Conservation (phyloP, 768 basidiomycete species). For the Termitomyces sp. region DNA sequence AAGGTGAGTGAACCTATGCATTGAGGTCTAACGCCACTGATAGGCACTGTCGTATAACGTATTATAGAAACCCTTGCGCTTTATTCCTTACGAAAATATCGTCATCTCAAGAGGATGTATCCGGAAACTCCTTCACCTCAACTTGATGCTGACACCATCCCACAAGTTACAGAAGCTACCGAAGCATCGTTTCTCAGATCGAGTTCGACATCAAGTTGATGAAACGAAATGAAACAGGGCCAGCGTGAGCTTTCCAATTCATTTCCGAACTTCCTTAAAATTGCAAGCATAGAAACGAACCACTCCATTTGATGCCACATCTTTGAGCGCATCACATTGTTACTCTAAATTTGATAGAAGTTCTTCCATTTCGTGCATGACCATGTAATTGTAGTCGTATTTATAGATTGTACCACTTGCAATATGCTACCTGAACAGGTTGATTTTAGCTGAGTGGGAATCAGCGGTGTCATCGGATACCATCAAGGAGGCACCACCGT, state of each 20-base stretch:
- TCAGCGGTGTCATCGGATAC: neutral
- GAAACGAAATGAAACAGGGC: neutral
- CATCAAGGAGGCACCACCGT: neutral
- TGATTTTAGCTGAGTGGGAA: neutral
- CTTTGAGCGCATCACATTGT: neutral
- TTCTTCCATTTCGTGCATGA: neutral
- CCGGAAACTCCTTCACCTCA: conserved; percentile 26
- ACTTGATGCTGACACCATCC: conserved; percentile 12
- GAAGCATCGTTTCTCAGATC: conserved; percentile 10
- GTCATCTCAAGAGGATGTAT: conserved; percentile 75
- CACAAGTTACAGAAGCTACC: conserved; percentile 10
- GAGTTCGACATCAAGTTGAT: conserved; percentile 13
- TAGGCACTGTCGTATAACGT: neutral
- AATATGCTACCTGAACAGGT: neutral
- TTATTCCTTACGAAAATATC: conserved; percentile 81
- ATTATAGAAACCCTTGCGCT: conserved; percentile 72
- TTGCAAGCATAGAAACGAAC: neutral
- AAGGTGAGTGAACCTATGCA: conserved; percentile 47
- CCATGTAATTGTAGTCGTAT: neutral
- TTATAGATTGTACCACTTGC: neutral
- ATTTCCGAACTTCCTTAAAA: neutral
- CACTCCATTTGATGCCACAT: neutral
- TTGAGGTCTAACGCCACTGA: neutral
- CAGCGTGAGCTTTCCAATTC: neutral
- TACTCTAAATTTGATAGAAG: neutral